These are phyloP conservation scores for Kingdonia uniflora DNA, from an alignment of 164 flowering plant genomes.

Conservation along the genomic window DNA sequence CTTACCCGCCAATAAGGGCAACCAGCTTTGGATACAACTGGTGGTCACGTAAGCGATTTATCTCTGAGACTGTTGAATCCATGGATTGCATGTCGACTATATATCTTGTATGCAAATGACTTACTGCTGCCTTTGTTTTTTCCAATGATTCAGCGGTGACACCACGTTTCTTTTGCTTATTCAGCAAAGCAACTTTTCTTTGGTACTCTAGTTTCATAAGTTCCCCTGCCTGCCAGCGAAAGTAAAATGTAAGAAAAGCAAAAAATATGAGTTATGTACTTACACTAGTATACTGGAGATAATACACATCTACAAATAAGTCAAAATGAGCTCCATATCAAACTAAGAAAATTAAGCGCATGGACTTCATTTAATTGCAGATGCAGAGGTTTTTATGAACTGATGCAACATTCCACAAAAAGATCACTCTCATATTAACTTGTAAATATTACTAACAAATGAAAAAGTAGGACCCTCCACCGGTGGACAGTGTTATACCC, in stretches of 20 bases:
- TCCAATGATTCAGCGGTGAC: slow-evolving; percentile 57
- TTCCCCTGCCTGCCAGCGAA: slow-evolving; percentile 62
- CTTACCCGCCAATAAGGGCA: slow-evolving; percentile 70
- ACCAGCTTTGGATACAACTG: slow-evolving; percentile 81
- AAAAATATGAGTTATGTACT: not conserved
- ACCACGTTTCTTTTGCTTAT: slow-evolving; percentile 68
- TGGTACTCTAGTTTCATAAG: slow-evolving; percentile 84
- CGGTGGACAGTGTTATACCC: no score
- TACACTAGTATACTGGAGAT: no score
- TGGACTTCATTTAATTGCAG: no score
- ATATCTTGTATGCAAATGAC: slow-evolving; percentile 86
- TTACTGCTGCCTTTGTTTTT: slow-evolving; percentile 90
- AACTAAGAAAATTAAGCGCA: no score
- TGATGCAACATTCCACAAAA: no score
- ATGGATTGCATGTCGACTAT: slow-evolving; percentile 90
- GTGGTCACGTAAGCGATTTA: slow-evolving; percentile 64
- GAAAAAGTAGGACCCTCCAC: no score
- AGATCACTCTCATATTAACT: no score
- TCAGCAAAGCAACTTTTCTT: slow-evolving; percentile 59
- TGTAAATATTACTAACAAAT: no score
- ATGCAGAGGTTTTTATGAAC: no score
- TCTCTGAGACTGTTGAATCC: slow-evolving; percentile 85
- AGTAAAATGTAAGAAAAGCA: not conserved
- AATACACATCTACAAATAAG: no score
- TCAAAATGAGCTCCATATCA: no score